A percentile compares a stretch with the other conserved stretches of the same genome.
Conservation (phyloP, 305 asterid species). For the Euphrasia arctica region DNA sequence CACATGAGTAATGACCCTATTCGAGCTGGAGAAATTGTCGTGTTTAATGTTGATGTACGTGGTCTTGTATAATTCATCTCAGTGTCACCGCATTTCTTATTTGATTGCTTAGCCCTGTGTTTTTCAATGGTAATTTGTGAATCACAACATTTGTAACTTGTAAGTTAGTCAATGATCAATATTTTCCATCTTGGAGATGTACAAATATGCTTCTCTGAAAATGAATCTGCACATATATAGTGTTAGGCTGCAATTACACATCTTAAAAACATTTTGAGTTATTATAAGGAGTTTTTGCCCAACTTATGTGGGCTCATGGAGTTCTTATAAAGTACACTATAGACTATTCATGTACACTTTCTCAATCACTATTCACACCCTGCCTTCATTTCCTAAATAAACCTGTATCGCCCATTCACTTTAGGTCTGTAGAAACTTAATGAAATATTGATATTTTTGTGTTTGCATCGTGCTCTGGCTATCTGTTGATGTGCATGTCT, state of each 20-base stretch:
- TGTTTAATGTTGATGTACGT: constrained; percentile 87
- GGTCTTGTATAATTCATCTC: constrained; percentile 17
- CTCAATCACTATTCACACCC: not conserved
- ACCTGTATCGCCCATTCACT: not conserved
- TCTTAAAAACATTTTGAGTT: not conserved
- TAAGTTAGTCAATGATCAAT: too few species aligned
- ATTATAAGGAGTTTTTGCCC: not conserved
- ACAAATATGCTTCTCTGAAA: constrained; percentile 1
- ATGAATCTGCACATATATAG: not conserved
- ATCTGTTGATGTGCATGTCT: constrained; percentile 12
- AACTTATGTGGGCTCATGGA: not conserved
- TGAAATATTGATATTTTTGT: not conserved
- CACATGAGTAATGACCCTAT: constrained; percentile 90
- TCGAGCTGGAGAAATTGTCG: constrained; percentile 98
- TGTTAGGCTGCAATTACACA: not conserved
- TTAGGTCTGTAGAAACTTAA: not conserved
- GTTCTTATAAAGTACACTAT: not conserved
- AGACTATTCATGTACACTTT: not conserved
- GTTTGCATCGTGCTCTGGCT: constrained; percentile 10
- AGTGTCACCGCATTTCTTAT: constrained; percentile 1
- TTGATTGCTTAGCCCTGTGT: constrained; percentile 8
- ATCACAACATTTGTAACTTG: constrained; percentile 1
- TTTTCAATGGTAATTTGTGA: constrained; percentile 1
- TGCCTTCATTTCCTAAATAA: not conserved
- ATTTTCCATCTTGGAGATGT: not conserved